A percentile compares a stretch with the other conserved stretches of the same genome.
Evolutionary conservation across 768 basidiomycete genomes (phyloP).

Genomic region (Tricholoma hemisulphureum): DNA sequence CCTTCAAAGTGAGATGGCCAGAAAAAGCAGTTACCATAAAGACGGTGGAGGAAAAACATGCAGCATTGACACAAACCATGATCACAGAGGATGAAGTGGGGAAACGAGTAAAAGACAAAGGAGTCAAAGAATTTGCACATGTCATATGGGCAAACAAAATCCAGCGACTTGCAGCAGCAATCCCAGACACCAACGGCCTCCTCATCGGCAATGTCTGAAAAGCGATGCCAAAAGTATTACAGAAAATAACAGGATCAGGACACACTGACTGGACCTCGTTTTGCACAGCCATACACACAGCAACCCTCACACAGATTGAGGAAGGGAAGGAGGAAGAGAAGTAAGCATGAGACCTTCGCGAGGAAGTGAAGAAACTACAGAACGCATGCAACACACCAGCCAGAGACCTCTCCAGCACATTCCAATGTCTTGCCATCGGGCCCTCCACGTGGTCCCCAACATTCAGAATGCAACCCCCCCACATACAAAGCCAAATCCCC

Average conservation of each 20-base stretch:
- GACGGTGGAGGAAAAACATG: no score
- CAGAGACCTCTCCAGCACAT: no score
- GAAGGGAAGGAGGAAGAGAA: background rate
- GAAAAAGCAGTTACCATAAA: slow-evolving; percentile 9
- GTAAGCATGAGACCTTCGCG: background rate
- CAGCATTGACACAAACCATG: slow-evolving; percentile 4
- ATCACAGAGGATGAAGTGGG: slow-evolving; percentile 14
- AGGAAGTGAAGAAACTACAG: background rate
- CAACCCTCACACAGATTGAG: background rate
- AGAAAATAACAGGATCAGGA: background rate
- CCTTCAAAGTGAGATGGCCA: slow-evolving; percentile 20
- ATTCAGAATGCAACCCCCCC: no score
- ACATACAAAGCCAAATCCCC: no score
- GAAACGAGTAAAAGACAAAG: slow-evolving; percentile 13
- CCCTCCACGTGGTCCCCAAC: no score
- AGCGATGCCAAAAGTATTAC: slow-evolving; percentile 6
- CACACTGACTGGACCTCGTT: slow-evolving; percentile 14
- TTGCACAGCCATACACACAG: slow-evolving; percentile 7
- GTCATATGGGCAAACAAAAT: slow-evolving; percentile 24
- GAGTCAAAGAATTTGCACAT: slow-evolving; percentile 19
- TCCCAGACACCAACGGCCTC: slow-evolving; percentile 13
- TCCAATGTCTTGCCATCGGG: no score
- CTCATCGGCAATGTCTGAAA: slow-evolving; percentile 11
- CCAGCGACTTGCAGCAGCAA: slow-evolving; percentile 9
- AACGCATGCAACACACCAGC: background rate